Base-by-base conservation (phyloP, 768 basidiomycete species). In the Pleurotus tuoliensis region DNA sequence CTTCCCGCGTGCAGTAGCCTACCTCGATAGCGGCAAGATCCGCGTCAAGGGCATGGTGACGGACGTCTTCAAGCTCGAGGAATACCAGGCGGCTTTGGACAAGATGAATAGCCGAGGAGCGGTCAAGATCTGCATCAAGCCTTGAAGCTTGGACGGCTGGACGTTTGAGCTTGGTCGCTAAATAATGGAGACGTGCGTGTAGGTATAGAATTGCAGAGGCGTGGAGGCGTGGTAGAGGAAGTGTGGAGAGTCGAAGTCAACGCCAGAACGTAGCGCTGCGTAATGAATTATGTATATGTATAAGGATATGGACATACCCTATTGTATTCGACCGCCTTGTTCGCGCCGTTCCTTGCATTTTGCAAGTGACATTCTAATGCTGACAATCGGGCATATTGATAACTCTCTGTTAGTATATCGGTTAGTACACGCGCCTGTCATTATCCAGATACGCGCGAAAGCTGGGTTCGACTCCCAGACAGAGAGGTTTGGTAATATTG, bases 1-100 rank as follows among this genome's bases (percentile, higher is more conserved):
- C 70, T 94, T 95, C 86, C 91, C 92, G 45, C 86, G 93, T 6
- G 91, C 93, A 2, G 83, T 95, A 30, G 89, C 86, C 12, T 94
- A 94, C 68, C 82, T 95, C 16, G 93, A 95, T 63, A 83, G 84
- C 60, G 90, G 90, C 5, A 94, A 92, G 73, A 76, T 94, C 65
- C 87, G 77, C 54, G 82, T 88, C 24, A 86, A 87, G 43, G 54
- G 54, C 8, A 55, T 55, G 54, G 54, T 55, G 20, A 77, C 86
- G 6, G 81, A 89, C 62, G 67, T 82, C 16, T 90, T 80, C 72
- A 82, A 82, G 61, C 68, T 90, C 55, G 82, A 86, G 50, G 82
- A 90, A 50, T 90, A 81, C 67, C 86, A 88, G 67, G 71, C 73
- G 20, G 88, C 88, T 3, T 69, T 90, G 56, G 82, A 90, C 68